phyloP scores from a whole-genome alignment of 805 yeast genomes.

The Hanseniaspora meyeri region DNA sequence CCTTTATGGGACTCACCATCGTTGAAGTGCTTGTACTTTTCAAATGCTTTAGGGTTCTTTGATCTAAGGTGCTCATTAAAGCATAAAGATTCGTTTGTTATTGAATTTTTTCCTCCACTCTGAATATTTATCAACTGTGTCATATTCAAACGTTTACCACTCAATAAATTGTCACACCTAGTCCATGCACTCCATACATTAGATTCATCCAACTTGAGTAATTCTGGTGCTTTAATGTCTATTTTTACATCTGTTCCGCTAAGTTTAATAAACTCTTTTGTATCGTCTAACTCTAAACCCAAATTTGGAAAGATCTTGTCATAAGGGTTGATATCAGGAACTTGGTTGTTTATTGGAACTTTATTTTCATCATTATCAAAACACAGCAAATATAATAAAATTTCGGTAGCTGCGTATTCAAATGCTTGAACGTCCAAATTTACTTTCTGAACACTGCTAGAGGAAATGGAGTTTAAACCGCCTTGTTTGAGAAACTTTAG shows the following conservation, averaged over 20 bases:
- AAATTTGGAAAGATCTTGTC: neutral
- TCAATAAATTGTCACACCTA: too few relatives aligned
- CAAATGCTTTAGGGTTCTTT: neutral
- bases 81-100: too few relatives aligned
- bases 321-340: neutral
- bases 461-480: neutral
- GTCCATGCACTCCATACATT: neutral
- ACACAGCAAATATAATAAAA: neutral
- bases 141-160: too few relatives aligned
- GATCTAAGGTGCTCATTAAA: too few relatives aligned
- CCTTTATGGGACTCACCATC: slow-evolving; percentile 33
- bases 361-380: neutral
- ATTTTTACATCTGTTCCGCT: neutral
- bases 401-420: neutral
- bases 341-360: neutral
- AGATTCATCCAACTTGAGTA: too few relatives aligned
- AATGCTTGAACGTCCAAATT: neutral
- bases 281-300: neutral
- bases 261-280: neutral
- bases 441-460: neutral
- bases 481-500: neutral
- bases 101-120: too few relatives aligned
- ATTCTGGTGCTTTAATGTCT: neutral
- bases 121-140: too few relatives aligned
- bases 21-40: neutral